Evolutionary conservation across 768 basidiomycete genomes (phyloP).

Genomic region (Favolaschia claudopus): DNA sequence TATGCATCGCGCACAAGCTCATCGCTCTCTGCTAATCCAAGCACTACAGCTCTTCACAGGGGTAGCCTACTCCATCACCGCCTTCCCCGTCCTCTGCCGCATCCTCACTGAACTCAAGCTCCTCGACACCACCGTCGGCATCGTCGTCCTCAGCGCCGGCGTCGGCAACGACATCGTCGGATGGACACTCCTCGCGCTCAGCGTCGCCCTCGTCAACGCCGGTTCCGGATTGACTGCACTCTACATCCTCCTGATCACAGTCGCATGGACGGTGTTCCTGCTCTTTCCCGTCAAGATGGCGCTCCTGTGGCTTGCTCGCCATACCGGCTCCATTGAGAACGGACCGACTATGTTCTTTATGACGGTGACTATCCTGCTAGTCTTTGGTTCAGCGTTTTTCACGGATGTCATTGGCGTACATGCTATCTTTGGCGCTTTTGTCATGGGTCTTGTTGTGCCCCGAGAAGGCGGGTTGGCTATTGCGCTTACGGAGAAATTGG

Average conservation of each 20-base stretch:
- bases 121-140: conserved; percentile 89
- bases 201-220: conserved; percentile 92
- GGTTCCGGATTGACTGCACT: conserved; percentile 83
- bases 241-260: conserved; percentile 80
- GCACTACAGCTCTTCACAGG: no score
- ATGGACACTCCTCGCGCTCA: conserved; percentile 89
- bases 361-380: conserved; percentile 79
- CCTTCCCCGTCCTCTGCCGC: conserved; percentile 86
- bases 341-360: conserved; percentile 91
- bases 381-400: conserved; percentile 91
- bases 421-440: conserved; percentile 91
- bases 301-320: conserved; percentile 76
- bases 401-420: conserved; percentile 94
- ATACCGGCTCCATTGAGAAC: conserved; percentile 81
- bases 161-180: conserved; percentile 75
- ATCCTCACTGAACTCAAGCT: conserved; percentile 92
- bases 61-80: conserved; percentile 88
- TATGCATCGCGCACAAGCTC: no score
- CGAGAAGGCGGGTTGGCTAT: conserved; percentile 89
- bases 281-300: conserved; percentile 68
- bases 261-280: conserved; percentile 84
- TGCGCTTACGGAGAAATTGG: conserved; percentile 92
- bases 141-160: conserved; percentile 92
- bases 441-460: conserved; percentile 84
- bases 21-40: conserved; percentile 79